Conservation (phyloP, 2,329 filamentous ascomycete genomes). For the Thielaviopsis musarum region DNA sequence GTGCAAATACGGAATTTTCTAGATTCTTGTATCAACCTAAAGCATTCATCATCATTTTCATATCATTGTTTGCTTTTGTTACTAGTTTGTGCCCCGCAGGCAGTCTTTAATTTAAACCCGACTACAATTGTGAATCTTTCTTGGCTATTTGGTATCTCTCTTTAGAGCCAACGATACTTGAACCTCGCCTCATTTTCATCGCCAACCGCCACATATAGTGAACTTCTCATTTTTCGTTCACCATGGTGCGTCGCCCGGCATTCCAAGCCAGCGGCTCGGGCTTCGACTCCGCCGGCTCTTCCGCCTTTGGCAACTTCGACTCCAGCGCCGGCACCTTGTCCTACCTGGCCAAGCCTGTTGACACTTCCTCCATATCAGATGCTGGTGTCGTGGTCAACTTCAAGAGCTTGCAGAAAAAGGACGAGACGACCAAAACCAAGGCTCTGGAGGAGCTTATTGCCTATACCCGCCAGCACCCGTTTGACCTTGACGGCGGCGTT, state of each 20-base stretch:
- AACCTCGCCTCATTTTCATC: not conserved
- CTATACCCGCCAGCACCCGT: conserved; percentile 39
- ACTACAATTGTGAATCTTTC: no score
- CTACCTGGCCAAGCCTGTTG: conserved; percentile 72
- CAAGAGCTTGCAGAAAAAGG: conserved; percentile 85
- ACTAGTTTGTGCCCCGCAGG: no score
- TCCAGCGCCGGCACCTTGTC: conserved; percentile 43
- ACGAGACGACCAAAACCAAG: conserved; percentile 79
- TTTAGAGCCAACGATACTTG: no score
- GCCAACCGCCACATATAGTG: not conserved
- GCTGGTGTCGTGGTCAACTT: conserved; percentile 75
- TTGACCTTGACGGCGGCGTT: conserved; percentile 39
- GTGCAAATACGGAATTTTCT: not conserved
- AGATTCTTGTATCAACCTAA: not conserved
- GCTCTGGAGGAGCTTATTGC: conserved; percentile 70
- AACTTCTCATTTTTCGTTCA: no score
- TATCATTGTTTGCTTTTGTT: not conserved
- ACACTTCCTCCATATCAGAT: conserved; percentile 61
- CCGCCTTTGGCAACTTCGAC: conserved; percentile 26
- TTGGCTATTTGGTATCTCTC: no score
- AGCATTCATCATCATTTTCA: not conserved
- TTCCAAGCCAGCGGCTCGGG: conserved; percentile 2
- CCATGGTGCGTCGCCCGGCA: conserved; percentile 2
- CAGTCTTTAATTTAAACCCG: no score
- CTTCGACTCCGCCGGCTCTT: conserved; percentile 2